A percentile compares a stretch with the other conserved stretches of the same genome.
Conservation (phyloP, 345 rosid species). For the Salix viminalis region DNA sequence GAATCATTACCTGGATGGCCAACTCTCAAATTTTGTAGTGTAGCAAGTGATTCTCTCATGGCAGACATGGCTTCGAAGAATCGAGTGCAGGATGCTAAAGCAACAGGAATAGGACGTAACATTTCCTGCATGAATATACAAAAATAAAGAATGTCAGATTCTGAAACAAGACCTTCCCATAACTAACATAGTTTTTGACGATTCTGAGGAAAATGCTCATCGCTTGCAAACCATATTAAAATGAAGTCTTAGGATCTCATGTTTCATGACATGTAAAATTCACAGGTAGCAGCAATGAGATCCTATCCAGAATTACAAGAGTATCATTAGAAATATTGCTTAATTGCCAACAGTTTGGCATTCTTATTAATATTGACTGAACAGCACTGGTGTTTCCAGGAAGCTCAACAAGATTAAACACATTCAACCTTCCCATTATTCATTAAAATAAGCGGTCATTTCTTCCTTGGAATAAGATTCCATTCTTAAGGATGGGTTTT, state of each 20-base stretch:
- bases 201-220: neutral
- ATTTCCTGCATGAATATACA: constrained; percentile 56
- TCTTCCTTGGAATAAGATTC: neutral
- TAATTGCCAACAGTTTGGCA: neutral
- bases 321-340: neutral
- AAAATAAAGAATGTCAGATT: neutral
- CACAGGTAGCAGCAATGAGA: neutral
- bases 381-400: neutral
- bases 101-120: constrained; percentile 98
- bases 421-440: neutral
- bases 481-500: neutral
- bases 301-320: neutral
- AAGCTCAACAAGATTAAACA: neutral
- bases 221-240: neutral
- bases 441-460: neutral
- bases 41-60: constrained; percentile 93
- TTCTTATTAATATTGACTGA: neutral
- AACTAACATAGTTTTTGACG: neutral
- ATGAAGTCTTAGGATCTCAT: neutral
- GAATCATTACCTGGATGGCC: constrained; percentile 49
- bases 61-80: constrained; percentile 99
- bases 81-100: constrained; percentile 93
- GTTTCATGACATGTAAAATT: neutral
- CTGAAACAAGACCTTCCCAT: neutral
- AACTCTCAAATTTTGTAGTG: constrained; percentile 80